Conservation (phyloP, 2,329 filamentous ascomycete species). For the Fusarium gaditjirri region DNA sequence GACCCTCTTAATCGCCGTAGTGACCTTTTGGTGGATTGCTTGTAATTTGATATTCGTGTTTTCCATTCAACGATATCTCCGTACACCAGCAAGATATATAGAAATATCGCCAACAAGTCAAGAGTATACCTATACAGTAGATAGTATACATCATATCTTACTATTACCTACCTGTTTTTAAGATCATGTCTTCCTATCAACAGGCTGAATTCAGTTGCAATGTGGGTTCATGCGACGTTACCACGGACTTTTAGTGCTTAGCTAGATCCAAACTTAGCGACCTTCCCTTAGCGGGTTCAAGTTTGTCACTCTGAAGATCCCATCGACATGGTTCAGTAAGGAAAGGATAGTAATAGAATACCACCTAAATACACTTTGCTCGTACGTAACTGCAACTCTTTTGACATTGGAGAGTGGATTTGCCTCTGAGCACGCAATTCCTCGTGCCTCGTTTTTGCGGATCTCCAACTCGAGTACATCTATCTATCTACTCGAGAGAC, state of each 20-base stretch:
- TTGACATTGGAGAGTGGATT: constrained; percentile 26
- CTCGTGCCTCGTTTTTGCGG: constrained; percentile 33
- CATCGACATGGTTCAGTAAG: constrained; percentile 14
- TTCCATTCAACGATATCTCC: neutral
- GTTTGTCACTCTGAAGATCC: constrained; percentile 6
- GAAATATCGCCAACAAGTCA: neutral
- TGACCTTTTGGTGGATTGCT: neutral
- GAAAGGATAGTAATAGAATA: neutral
- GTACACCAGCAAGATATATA: neutral
- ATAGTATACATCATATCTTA: neutral
- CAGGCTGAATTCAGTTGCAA: neutral
- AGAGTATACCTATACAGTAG: neutral
- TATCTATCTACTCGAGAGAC: neutral
- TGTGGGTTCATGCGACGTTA: constrained; percentile 16
- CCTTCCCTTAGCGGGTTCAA: constrained; percentile 26
- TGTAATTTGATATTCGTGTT: neutral
- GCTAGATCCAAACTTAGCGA: constrained; percentile 5
- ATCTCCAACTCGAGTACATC: neutral
- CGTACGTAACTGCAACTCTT: constrained; percentile 29
- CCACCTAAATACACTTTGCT: constrained; percentile 2
- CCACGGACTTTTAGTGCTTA: constrained; percentile 5
- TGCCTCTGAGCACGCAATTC: constrained; percentile 44
- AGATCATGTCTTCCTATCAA: no score
- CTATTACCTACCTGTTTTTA: no score
- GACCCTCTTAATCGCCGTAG: neutral